Base-by-base conservation (phyloP, 208 protist species). In the Crithidia fasciculata region DNA sequence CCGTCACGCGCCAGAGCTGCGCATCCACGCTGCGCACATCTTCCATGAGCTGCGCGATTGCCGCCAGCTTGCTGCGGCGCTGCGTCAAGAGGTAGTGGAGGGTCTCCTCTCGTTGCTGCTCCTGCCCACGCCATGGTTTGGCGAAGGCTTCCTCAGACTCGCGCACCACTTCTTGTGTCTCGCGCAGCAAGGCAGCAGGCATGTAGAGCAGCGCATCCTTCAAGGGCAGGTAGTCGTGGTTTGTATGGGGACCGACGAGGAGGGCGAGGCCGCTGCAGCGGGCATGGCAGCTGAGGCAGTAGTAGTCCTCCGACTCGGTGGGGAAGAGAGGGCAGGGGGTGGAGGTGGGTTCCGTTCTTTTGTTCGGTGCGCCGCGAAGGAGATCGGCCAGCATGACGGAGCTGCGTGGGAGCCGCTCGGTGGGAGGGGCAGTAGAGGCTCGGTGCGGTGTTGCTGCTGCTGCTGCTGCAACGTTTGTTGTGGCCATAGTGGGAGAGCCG, bases 181-280 rank as follows among this genome's bases (percentile, higher is more conserved):
- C 84, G 9, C 87, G 66, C 40, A 72, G 76, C 19, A 95, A 66
- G 10, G 74, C 60, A 0, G 87, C 78, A 10, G 90, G 90, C 57
- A 92, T 57, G 75, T 76, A 74, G 18, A 66, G 40, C 9, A 88
- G 60, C 0, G 88, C 89, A n/a, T 88, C 78, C 5, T 37, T 39
- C 8, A 94, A 67, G 3, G 87, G 79, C 1, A 92, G 76, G 49
- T 86, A 79, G 69, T 78, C 78, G 81, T 96, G 91, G 37, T 65
- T 79, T 0, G 85, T 88, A 76, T 96, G 91, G 9, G 83, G 76
- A n/a, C 91, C 91, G 8, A 89, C 87, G 18, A 94, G 69, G 6
- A 94, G 69, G 8, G 78, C 62, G 39, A 88, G 69, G 15, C 68
- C 78, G 54, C 82, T 92, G 66, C 87, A 90, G 0, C 78, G 73